Evolutionary conservation across 2,329 filamentous ascomycete species (phyloP).

Genomic region (Microcyclosporella mali): DNA sequence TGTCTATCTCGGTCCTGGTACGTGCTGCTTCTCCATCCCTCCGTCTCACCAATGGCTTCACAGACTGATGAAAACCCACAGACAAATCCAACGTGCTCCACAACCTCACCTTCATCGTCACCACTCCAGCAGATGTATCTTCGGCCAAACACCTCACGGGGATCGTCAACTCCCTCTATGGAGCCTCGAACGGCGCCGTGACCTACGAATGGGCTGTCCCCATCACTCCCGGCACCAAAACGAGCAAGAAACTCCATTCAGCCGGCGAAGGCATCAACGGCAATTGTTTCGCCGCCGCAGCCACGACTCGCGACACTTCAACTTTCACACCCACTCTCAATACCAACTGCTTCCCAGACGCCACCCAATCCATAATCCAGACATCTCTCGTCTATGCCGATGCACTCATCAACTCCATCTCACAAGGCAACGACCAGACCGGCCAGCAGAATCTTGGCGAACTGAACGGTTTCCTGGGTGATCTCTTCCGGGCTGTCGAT

Average conservation of each 20-base stretch:
- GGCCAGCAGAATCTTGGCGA: slow-evolving; percentile 10
- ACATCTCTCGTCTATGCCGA: slow-evolving; percentile 4
- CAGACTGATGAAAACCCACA: not conserved
- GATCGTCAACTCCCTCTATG: slow-evolving; percentile 14
- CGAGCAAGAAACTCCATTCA: slow-evolving; percentile 6
- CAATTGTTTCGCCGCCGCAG: slow-evolving; percentile 4
- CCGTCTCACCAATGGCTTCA: not conserved
- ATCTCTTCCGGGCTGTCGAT: slow-evolving; percentile 9
- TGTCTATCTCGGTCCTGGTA: slow-evolving; percentile 13
- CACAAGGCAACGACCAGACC: slow-evolving; percentile 9
- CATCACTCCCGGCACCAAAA: slow-evolving; percentile 6
- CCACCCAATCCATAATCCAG: slow-evolving; percentile 10
- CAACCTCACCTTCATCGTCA: slow-evolving; percentile 15
- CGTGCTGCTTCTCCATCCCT: not conserved
- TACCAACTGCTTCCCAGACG: slow-evolving; percentile 7
- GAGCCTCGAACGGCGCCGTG: slow-evolving; percentile 10
- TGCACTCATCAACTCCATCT: slow-evolving; percentile 12
- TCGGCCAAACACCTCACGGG: slow-evolving; percentile 8
- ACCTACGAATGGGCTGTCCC: slow-evolving; percentile 10
- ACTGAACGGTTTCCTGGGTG: slow-evolving; percentile 11
- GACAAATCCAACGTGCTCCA: slow-evolving; percentile 13
- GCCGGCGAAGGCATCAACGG: slow-evolving; percentile 6
- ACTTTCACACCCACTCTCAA: slow-evolving; percentile 2
- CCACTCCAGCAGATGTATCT: slow-evolving; percentile 6
- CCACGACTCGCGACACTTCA: slow-evolving; percentile 1